These are phyloP conservation scores for Neopestalotiopsis rosae DNA, from an alignment of 2,329 filamentous ascomycete genomes.

Conservation along the genomic window DNA sequence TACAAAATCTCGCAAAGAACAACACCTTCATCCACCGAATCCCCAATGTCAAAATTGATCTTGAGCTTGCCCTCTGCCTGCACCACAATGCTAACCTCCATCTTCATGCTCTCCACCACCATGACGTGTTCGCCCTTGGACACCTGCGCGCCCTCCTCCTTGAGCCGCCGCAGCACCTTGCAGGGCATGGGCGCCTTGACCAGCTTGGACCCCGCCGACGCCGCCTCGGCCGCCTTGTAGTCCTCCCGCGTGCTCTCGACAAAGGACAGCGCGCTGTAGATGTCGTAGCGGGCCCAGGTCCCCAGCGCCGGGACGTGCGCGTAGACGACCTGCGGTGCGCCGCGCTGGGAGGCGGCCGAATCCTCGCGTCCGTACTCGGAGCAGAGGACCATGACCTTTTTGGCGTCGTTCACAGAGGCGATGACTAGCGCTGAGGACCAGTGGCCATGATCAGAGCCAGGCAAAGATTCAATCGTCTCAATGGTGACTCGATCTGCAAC, in stretches of 20 bases:
- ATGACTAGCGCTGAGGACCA: background rate
- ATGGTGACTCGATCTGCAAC: background rate
- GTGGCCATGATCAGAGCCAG: background rate
- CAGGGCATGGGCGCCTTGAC: conserved; percentile 40
- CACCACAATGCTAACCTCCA: conserved; percentile 41
- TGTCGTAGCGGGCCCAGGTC: background rate
- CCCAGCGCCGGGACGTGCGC: background rate
- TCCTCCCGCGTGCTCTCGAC: background rate
- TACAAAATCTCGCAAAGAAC: background rate
- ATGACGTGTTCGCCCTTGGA: conserved; percentile 37
- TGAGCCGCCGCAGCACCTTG: conserved; percentile 38
- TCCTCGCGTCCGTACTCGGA: background rate
- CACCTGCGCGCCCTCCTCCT: conserved; percentile 36
- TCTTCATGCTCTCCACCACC: conserved; percentile 50
- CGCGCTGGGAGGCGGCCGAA: background rate
- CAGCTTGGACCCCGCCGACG: background rate
- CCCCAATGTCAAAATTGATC: conserved; percentile 9
- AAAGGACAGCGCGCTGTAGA: background rate
- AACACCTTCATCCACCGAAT: background rate
- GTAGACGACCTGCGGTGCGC: background rate
- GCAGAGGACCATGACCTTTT: background rate
- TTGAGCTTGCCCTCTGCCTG: conserved; percentile 33
- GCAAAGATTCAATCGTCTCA: background rate
- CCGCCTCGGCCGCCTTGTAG: background rate
- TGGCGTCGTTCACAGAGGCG: background rate